Conservation (phyloP, 1,284 basidiomycete genomes). For the Fomitopsis schrenkii region DNA sequence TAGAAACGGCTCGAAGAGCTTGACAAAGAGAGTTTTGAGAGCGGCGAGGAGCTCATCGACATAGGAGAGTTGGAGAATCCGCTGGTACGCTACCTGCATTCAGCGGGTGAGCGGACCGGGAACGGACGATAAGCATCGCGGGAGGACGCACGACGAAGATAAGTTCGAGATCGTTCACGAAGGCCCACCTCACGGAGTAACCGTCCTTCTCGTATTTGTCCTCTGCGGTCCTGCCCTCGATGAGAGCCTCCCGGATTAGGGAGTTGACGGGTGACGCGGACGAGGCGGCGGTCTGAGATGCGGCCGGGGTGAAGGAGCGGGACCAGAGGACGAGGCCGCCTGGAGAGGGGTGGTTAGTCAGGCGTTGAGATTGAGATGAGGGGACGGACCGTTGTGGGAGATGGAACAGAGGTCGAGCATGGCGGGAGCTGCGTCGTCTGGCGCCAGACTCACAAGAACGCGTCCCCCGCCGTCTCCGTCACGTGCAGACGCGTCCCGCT, state of each 20-base stretch:
- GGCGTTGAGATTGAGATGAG: not conserved
- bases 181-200: slow-evolving; percentile 89
- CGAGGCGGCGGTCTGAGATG: slow-evolving; percentile 68
- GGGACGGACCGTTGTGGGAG: slow-evolving; percentile 72
- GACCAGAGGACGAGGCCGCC: slow-evolving; percentile 93
- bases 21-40: slow-evolving; percentile 81
- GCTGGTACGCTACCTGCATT: slow-evolving; percentile 88
- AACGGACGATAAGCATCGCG: not conserved
- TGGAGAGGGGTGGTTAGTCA: slow-evolving; percentile 27
- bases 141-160: slow-evolving; percentile 81
- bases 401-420: slow-evolving; percentile 92
- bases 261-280: slow-evolving; percentile 85
- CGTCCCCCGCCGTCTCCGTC: not conserved
- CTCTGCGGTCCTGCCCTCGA: slow-evolving; percentile 76
- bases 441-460: not conserved
- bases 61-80: slow-evolving; percentile 93
- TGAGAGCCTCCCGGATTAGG: slow-evolving; percentile 85
- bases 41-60: slow-evolving; percentile 84
- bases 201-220: slow-evolving; percentile 89
- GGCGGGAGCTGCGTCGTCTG: not conserved
- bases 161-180: slow-evolving; percentile 89
- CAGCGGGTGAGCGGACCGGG: not conserved
- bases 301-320: slow-evolving; percentile 85
- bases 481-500: slow-evolving; percentile 3
- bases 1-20: slow-evolving; percentile 81